Evolutionary conservation across 2,329 filamentous ascomycete species (phyloP).

Genomic region (Pleurostoma richardsiae): DNA sequence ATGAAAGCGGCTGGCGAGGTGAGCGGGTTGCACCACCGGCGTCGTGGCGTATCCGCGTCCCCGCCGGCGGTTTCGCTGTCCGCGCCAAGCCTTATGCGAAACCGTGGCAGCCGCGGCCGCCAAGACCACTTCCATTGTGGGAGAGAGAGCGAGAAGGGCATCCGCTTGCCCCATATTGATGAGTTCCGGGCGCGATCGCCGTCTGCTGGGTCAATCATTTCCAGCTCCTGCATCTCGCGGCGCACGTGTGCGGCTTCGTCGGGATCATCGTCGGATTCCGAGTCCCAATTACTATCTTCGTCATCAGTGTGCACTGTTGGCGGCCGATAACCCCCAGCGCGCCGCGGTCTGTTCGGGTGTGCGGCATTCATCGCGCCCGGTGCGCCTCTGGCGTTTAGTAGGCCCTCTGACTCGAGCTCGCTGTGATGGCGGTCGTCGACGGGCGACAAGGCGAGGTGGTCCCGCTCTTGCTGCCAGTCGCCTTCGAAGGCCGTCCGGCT

Average conservation of each 20-base stretch:
- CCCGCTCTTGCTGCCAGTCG: constrained; percentile 30
- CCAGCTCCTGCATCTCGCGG: constrained; percentile 84
- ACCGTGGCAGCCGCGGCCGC: constrained; percentile 44
- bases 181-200: constrained; percentile 23
- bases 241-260: constrained; percentile 63
- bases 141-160: constrained; percentile 46
- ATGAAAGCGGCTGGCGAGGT: constrained; percentile 45
- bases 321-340: constrained; percentile 61
- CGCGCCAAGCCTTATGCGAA: constrained; percentile 39
- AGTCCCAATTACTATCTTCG: constrained; percentile 52
- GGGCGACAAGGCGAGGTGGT: constrained; percentile 44
- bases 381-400: constrained; percentile 53
- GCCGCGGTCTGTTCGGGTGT: constrained; percentile 21
- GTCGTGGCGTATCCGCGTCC: constrained; percentile 13
- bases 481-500: constrained; percentile 32
- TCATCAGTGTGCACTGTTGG: constrained; percentile 78
- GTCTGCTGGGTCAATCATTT: constrained; percentile 65
- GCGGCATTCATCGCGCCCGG: constrained; percentile 26
- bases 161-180: constrained; percentile 49
- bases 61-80: constrained; percentile 6
- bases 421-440: constrained; percentile 56
- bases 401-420: constrained; percentile 60
- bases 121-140: constrained; percentile 52
- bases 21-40: constrained; percentile 25
- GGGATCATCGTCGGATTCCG: constrained; percentile 39